Percentiles rank a stretch among this genome's conserved stretches.
These are phyloP conservation scores for Cenchrus americanus DNA, from an alignment of 176 grass and related monocot species.

Conservation along the genomic window DNA sequence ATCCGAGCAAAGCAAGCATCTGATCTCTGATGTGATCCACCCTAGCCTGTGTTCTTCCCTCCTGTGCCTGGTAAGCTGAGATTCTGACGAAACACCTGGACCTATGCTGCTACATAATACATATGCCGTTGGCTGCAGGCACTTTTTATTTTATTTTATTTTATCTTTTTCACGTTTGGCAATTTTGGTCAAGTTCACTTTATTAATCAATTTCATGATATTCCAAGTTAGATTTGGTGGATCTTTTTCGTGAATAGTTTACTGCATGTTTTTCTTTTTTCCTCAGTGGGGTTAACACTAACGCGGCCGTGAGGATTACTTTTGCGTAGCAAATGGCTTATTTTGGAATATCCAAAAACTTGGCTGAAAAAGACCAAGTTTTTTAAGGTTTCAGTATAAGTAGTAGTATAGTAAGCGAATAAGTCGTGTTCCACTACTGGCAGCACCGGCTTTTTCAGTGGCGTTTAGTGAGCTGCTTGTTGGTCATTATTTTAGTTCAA, in stretches of 20 bases:
- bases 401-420: background rate
- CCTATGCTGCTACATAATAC: background rate
- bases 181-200: background rate
- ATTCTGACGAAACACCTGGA: conserved; percentile 12
- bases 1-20: background rate
- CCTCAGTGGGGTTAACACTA: background rate
- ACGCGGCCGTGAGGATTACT: background rate
- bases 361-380: background rate
- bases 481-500: background rate
- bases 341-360: background rate
- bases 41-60: too few species aligned
- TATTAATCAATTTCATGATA: background rate
- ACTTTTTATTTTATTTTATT: background rate
- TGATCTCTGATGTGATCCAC: background rate
- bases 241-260: background rate
- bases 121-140: background rate
- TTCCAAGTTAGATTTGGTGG: background rate
- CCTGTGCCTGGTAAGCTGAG: too few species aligned
- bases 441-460: background rate
- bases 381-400: background rate
- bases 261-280: background rate
- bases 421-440: background rate
- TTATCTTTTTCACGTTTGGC: background rate
- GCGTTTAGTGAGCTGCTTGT: background rate
- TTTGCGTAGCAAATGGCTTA: background rate